These are phyloP conservation scores for Penicillium simplicissimum DNA, from an alignment of 495 filamentous ascomycete species.

Conservation along the genomic window DNA sequence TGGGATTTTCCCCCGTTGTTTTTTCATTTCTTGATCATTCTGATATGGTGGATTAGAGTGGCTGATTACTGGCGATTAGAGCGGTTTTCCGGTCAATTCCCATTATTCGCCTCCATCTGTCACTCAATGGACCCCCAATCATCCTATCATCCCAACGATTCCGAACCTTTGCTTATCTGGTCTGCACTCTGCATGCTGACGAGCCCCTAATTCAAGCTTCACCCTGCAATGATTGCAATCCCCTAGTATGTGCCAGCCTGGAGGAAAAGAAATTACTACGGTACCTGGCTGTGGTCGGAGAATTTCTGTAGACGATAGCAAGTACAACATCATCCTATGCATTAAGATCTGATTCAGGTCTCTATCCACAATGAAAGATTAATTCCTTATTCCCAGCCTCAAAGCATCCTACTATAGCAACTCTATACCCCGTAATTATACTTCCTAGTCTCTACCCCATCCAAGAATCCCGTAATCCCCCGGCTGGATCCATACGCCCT, in stretches of 20 bases:
- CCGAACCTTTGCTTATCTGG: constrained; percentile 19
- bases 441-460: not conserved
- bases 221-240: not conserved
- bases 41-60: not conserved
- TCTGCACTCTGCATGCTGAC: not conserved
- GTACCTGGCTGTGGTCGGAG: not conserved
- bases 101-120: constrained; percentile 35
- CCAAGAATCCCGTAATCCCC: constrained; percentile 25
- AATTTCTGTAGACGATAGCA: not conserved
- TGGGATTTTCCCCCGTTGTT: constrained; percentile 1
- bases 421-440: not conserved
- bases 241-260: not conserved
- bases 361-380: not conserved
- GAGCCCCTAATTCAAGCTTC: no score
- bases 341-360: not conserved
- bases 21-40: not conserved
- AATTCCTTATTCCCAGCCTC: not conserved
- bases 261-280: not conserved
- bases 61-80: constrained; percentile 3
- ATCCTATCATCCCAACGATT: constrained; percentile 16
- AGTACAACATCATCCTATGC: not conserved
- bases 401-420: not conserved
- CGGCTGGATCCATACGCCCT: constrained; percentile 17
- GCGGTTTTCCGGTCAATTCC: constrained; percentile 12
- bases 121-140: constrained; percentile 18